Conservation (phyloP, 768 basidiomycete genomes). For the Nidularia pulvinata region DNA sequence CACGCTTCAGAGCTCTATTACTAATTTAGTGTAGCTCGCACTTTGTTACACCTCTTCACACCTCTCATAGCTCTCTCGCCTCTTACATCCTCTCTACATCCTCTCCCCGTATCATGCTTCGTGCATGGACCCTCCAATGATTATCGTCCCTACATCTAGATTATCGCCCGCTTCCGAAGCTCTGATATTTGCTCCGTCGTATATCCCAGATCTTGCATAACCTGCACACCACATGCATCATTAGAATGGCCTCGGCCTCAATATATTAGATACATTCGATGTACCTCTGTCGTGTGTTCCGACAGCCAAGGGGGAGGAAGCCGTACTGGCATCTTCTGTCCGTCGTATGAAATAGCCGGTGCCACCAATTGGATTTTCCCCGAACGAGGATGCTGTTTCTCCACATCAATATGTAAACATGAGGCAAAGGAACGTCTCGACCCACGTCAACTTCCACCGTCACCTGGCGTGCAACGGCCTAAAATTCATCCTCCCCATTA, state of each 20-base stretch:
- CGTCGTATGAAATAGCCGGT: conserved; percentile 83
- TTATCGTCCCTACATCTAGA: conserved; percentile 15
- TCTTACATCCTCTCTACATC: background rate
- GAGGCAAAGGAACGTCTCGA: conserved; percentile 20
- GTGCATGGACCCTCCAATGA: conserved; percentile 9
- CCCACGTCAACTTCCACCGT: conserved; percentile 79
- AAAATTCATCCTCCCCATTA: conserved; percentile 12
- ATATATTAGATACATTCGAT: conserved; percentile 3
- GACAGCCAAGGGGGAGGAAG: conserved; percentile 88
- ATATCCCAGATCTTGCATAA: conserved; percentile 37
- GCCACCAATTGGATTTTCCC: conserved; percentile 80
- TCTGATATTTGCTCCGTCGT: conserved; percentile 31
- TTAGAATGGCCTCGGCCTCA: background rate
- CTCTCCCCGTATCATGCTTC: conserved; percentile 1
- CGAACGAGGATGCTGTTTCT: conserved; percentile 64
- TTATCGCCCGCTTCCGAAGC: conserved; percentile 36
- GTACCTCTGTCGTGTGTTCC: conserved; percentile 79
- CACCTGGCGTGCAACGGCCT: conserved; percentile 76
- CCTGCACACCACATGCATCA: conserved; percentile 23
- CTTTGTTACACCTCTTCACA: background rate
- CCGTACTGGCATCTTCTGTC: conserved; percentile 70
- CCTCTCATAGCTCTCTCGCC: conserved; percentile 4
- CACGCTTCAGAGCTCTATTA: too few relatives aligned
- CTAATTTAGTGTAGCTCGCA: too few relatives aligned
- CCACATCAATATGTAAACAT: background rate